Evolutionary conservation across 2,329 filamentous ascomycete genomes (phyloP), one percentile per base, ranked within the genome.

Genomic region (Phialophora verrucosa): DNA sequence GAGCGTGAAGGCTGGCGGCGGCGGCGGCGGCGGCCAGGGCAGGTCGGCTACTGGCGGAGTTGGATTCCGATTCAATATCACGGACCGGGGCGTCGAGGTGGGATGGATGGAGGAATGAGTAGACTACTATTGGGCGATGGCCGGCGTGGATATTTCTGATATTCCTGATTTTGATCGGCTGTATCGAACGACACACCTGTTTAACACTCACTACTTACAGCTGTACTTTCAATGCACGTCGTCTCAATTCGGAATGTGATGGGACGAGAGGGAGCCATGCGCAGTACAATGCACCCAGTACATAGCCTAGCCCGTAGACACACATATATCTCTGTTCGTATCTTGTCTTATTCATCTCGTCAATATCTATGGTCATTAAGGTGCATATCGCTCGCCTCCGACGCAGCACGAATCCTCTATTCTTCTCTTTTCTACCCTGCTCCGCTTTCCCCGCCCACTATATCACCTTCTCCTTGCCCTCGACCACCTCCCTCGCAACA

Each of bases 401-500:
- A n/a, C 44, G 49, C 4, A 14, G 49, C 20, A 17, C 38, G 12
- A 17, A 25, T 11, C 17, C 27, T 35, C 32, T 23, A 14, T 5
- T 7, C 6, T 27, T 29, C n/a, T 17, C n/a, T 7, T 29, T 23
- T 42, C 32, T 20, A 17, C 50, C 23, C n/a, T 59, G 29, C n/a
- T 10, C n/a, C 7, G 49, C 35, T 31, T 23, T 61, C 14, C 3
- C 29, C 49, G 17, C 31, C 14, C 25, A 27, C 20, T 29, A 61
- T 32, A 65, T 59, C 10, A 35, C 50, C 29, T 63, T 47, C 14
- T 53, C 62, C 32, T 65, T 64, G 5, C 65, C 69, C 53, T 68
- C 67, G 31, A 70, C 53, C 23, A 71, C 31, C 14, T 71, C 66
- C 35, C 31, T 58, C n/a, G 71, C 75, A 57, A 70, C 72, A 12